Conservation (phyloP, 805 yeast species). For the Ogataea parapolymorpha region DNA sequence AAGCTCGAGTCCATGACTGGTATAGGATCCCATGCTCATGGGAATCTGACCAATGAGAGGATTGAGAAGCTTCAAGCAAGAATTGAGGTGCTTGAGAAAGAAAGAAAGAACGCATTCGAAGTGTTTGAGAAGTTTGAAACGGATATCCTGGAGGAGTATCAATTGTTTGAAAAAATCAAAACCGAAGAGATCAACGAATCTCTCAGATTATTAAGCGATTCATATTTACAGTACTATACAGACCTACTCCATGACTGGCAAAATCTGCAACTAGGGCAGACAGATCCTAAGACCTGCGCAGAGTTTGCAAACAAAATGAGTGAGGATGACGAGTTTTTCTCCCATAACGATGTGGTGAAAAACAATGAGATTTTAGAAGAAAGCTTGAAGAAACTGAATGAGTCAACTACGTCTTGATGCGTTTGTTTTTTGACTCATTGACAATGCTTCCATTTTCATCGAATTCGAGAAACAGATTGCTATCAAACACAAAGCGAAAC, state of each 20-base stretch:
- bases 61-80: conserved; percentile 38
- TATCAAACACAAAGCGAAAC: conserved; percentile 24
- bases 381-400: conserved; percentile 18
- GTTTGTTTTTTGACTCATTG: conserved; percentile 7
- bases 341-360: conserved; percentile 26
- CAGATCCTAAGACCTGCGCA: not conserved
- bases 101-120: conserved; percentile 40
- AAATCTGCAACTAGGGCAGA: conserved; percentile 25
- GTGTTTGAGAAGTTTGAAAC: conserved; percentile 45
- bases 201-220: conserved; percentile 68
- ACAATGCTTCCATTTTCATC: conserved; percentile 14
- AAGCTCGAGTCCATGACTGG: conserved; percentile 49
- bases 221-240: conserved; percentile 70
- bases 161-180: conserved; percentile 75
- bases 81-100: conserved; percentile 43
- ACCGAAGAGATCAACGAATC: conserved; percentile 72
- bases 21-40: conserved; percentile 37
- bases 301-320: conserved; percentile 20
- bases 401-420: conserved; percentile 8
- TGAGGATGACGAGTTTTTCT: conserved; percentile 25
- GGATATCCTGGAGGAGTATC: conserved; percentile 48
- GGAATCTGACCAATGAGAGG: conserved; percentile 43
- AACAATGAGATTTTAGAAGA: conserved; percentile 26
- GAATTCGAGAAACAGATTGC: conserved; percentile 26
- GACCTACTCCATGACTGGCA: conserved; percentile 71